Base-by-base conservation (phyloP, 2,329 filamentous ascomycete species). In the Alternaria brassicicola region DNA sequence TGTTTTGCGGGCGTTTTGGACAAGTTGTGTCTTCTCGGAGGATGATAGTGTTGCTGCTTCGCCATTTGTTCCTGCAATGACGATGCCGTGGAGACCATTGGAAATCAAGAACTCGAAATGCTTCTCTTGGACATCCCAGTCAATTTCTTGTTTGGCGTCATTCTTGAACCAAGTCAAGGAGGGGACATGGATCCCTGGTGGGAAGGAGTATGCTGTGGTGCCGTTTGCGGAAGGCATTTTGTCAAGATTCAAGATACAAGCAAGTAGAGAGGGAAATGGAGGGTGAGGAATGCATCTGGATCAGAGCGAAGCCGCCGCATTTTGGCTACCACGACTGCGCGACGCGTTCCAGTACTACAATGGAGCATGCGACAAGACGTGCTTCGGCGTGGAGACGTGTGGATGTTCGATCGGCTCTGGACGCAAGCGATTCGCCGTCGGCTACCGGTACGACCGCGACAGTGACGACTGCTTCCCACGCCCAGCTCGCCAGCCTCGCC, bases 161-260 rank as follows among this genome's bases (percentile, higher is more conserved):
- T 79, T 74, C 45, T 77, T 74, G 69, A 86, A 87, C 78, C 81
- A 87, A 3, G 84, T 86, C 65, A 87, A 69, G 19, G 79, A 81
- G 1, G 84, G 85, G n/a, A 83, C 84, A 61, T 86, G 84, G 46
- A 87, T 83, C 4, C 84, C 84, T 1, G 80, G 78, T 28, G 83
- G 81, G 62, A 78, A 82, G 6, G 78, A 67, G 56, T 70, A 73
- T 64, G 73, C 74, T 35, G 68, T 59, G 54, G 66, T 51, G 17
- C 72, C 64, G 52, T 67, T 74, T 54, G 71, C 69, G 17, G 73
- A 75, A 63, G 70, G 69, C 72, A 74, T 74, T 31, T 45, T 65
- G 60, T 39, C 13, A 41, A 26, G 25, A 10, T 49, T 31, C 28
- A 15, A n/a, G 48, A 35, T 25, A 35, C 26, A 41, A 45, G 36